Evolutionary conservation across 306 rosid genomes (phyloP), one percentile per base, ranked within the genome.

Genomic region (Citrullus amarus): DNA sequence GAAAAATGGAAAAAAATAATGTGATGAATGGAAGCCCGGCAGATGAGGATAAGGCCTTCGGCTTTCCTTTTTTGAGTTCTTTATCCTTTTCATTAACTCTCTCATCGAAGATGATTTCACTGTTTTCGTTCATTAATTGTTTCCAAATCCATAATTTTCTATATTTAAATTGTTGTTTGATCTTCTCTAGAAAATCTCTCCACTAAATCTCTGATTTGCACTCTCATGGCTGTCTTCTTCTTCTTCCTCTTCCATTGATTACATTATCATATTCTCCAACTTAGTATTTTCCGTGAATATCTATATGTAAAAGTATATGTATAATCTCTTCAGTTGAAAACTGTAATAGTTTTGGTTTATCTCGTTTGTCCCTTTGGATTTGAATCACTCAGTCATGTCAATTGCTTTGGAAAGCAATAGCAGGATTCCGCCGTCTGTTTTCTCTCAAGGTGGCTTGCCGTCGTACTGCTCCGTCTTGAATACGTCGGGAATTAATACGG

Each of bases 381-480:
- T 25, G 28, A 34, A 17, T 46, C 34, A 56, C 11, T 43, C 28
- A n/a, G 0, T 67, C 20, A 86, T 84, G 89, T 84, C 89, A 76
- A 81, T 72, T 63, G 89, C 83, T 25, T 57, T 75, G 70, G 39
- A 63, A 3, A 56, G 65, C 5, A 81, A 16, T 11, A 80, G 70
- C 81, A 79, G 80, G 77, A 28, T 87, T 38, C 41, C 84, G 4
- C 67, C 82, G 58, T 41, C 84, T 28, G 83, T 61, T 32, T 51
- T 83, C 75, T 48, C 74, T 3, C 76, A 48, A 68, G 62, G 48
- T 15, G 73, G 48, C 5, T 71, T 54, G 9, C 48, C 73, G 3
- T 17, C 86, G 20, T 79, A 82, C 80, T 83, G 81, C 1, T 66
- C 87, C n/a, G 67, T 83, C 46, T 81, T 82, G 2, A 87, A 86